Conservation (phyloP, 2,329 filamentous ascomycete species). For the Fusarium sp. region DNA sequence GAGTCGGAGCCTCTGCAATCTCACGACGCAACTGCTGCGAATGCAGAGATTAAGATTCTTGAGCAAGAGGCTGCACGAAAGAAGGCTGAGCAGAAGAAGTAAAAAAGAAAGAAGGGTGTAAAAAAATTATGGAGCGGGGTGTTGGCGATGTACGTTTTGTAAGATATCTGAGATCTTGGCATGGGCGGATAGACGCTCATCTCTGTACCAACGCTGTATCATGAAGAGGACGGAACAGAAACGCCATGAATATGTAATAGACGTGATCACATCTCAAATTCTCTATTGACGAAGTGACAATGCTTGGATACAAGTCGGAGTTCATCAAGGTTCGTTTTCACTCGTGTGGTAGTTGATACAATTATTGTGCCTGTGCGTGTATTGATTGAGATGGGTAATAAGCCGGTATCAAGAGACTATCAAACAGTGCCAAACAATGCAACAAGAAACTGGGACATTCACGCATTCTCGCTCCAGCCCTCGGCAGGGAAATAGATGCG, state of each 20-base stretch:
- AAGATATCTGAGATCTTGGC: conserved; percentile 36
- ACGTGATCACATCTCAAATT: conserved; percentile 43
- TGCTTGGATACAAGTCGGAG: background rate
- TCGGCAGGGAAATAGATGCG: background rate
- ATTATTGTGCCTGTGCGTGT: conserved; percentile 29
- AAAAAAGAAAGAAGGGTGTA: background rate
- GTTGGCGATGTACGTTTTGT: conserved; percentile 36
- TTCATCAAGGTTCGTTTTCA: background rate
- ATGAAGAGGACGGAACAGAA: conserved; percentile 35
- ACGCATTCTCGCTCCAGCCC: background rate
- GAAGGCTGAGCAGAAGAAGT: conserved; percentile 25
- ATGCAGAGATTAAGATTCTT: conserved; percentile 37
- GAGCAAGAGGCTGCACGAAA: conserved; percentile 30
- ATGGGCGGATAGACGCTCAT: conserved; percentile 26
- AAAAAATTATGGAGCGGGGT: conserved; percentile 12
- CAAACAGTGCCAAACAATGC: conserved; percentile 34
- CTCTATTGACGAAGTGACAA: background rate
- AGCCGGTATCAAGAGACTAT: conserved; percentile 30
- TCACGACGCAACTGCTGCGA: conserved; percentile 49
- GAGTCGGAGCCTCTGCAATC: conserved; percentile 21
- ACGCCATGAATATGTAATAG: conserved; percentile 41
- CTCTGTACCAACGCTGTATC: conserved; percentile 45
- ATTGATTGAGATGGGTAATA: conserved; percentile 41
- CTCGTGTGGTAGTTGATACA: background rate
- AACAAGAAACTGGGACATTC: conserved; percentile 34